Percentiles rank a stretch among this genome's conserved stretches.
Conservation (phyloP, 768 basidiomycete genomes). For the Pulveroboletus sp. region DNA sequence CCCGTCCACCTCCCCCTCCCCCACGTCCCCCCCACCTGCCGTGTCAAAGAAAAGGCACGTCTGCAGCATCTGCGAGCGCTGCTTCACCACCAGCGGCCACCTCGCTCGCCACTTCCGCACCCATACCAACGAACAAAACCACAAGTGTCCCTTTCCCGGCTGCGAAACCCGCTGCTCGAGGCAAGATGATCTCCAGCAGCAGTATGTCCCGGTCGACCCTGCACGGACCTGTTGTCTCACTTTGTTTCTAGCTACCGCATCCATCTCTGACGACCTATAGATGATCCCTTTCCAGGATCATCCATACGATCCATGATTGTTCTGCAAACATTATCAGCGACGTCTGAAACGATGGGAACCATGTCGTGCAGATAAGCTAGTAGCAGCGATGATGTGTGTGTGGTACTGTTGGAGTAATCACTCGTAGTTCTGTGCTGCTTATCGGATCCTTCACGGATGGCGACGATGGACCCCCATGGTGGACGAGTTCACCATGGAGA, state of each 20-base stretch:
- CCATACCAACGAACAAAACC: slow-evolving; percentile 90
- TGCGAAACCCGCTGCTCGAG: slow-evolving; percentile 89
- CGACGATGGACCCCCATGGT: no score
- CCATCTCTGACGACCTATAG: no score
- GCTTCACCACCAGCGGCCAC: slow-evolving; percentile 88
- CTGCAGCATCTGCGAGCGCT: slow-evolving; percentile 70
- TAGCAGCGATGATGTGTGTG: no score
- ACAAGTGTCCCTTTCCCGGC: slow-evolving; percentile 93
- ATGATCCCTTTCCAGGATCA: no score
- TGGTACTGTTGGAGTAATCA: no score
- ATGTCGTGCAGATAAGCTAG: no score
- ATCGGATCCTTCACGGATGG: no score
- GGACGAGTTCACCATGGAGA: no score
- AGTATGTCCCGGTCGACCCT: slow-evolving; percentile 27
- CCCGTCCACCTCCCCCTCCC: slow-evolving; percentile 20
- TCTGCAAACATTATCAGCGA: no score
- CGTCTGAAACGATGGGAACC: no score
- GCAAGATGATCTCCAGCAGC: slow-evolving; percentile 75
- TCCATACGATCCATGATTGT: no score
- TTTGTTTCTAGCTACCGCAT: slow-evolving; percentile 79
- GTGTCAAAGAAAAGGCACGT: slow-evolving; percentile 45
- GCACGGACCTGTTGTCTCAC: slow-evolving; percentile 5
- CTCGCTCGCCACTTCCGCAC: slow-evolving; percentile 85
- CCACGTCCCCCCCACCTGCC: slow-evolving; percentile 2
- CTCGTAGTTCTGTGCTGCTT: no score